Conservation (phyloP, 1,284 basidiomycete genomes). For the Mycena citricolor region DNA sequence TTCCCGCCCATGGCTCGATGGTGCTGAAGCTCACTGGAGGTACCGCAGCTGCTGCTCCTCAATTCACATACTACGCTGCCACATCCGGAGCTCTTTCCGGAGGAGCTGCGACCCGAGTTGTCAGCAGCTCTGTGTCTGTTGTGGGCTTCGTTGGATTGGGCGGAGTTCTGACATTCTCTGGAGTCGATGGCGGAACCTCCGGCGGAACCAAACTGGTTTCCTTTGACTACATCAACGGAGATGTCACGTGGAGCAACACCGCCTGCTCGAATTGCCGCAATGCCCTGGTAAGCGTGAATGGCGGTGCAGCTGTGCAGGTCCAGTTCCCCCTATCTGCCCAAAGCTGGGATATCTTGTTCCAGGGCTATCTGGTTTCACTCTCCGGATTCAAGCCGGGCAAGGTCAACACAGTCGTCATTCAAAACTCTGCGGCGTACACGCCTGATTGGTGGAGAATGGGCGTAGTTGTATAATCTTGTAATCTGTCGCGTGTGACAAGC, state of each 20-base stretch:
- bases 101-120: slow-evolving; percentile 39
- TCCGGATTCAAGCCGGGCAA: slow-evolving; percentile 43
- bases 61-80: slow-evolving; percentile 43
- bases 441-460: slow-evolving; percentile 45
- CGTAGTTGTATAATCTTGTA: slow-evolving; percentile 32
- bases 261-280: slow-evolving; percentile 50
- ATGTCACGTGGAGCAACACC: slow-evolving; percentile 41
- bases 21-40: slow-evolving; percentile 40
- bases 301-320: slow-evolving; percentile 40
- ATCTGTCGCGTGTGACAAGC: no score
- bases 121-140: slow-evolving; percentile 40
- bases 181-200: slow-evolving; percentile 40
- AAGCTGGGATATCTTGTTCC: slow-evolving; percentile 46
- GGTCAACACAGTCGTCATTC: slow-evolving; percentile 42
- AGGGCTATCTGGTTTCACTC: slow-evolving; percentile 40
- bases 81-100: slow-evolving; percentile 39
- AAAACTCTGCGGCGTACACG: slow-evolving; percentile 40
- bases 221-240: slow-evolving; percentile 49
- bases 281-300: slow-evolving; percentile 46
- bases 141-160: slow-evolving; percentile 46
- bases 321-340: slow-evolving; percentile 49
- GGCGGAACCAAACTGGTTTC: slow-evolving; percentile 46
- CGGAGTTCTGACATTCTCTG: slow-evolving; percentile 42
- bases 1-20: slow-evolving; percentile 41
- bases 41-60: slow-evolving; percentile 28